phyloP scores from a whole-genome alignment of 495 filamentous ascomycete species.

The Podospora fimiseda region DNA sequence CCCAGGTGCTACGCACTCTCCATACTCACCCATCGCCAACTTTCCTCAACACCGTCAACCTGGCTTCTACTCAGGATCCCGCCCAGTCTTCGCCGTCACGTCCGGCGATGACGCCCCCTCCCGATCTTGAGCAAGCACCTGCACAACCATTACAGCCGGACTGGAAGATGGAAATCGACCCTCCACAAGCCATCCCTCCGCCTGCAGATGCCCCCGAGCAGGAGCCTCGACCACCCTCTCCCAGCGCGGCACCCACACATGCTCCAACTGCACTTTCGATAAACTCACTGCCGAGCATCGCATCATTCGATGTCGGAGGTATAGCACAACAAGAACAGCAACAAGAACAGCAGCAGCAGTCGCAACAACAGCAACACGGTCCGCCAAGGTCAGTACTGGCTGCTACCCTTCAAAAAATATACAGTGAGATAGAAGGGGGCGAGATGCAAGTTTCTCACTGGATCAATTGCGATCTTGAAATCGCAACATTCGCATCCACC shows the following conservation, averaged over 20 bases:
- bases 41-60: slow-evolving; percentile 17
- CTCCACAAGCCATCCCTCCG: slow-evolving; percentile 23
- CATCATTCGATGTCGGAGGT: slow-evolving; percentile 57
- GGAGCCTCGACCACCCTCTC: slow-evolving; percentile 35
- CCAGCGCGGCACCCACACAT: slow-evolving; percentile 41
- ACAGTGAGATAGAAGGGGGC: too few relatives aligned
- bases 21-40: slow-evolving; percentile 1
- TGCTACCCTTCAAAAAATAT: too few relatives aligned
- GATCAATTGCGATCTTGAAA: neutral
- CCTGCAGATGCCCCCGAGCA: slow-evolving; percentile 34
- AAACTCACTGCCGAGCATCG: slow-evolving; percentile 51
- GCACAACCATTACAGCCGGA: slow-evolving; percentile 18
- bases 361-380: too few relatives aligned
- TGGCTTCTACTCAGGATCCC: slow-evolving; percentile 28
- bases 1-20: neutral
- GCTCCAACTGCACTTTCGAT: slow-evolving; percentile 26
- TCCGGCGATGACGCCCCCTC: slow-evolving; percentile 21
- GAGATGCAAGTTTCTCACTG: neutral
- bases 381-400: slow-evolving; percentile 54
- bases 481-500: neutral
- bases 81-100: slow-evolving; percentile 24
- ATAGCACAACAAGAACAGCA: slow-evolving; percentile 49
- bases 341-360: too few relatives aligned
- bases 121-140: slow-evolving; percentile 23
- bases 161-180: slow-evolving; percentile 37